phyloP scores from a whole-genome alignment of 2,329 filamentous ascomycete genomes.

The Apiospora sp. region DNA sequence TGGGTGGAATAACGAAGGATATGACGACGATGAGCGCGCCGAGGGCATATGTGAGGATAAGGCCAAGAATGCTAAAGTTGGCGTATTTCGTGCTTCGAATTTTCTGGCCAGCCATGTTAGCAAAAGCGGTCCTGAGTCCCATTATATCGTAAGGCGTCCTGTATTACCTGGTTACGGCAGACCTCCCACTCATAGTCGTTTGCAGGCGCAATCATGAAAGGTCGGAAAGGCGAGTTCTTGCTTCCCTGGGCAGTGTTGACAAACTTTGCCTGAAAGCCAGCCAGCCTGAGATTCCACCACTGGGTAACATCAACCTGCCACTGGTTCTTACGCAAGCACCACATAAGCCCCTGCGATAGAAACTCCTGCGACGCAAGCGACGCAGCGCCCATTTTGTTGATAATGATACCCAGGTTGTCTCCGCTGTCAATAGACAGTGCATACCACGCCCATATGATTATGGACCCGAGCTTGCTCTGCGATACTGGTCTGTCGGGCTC shows the following conservation, averaged over 20 bases:
- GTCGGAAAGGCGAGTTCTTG: neutral
- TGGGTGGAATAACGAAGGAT: neutral
- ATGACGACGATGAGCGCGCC: neutral
- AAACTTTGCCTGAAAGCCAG: neutral
- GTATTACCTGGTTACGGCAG: slow-evolving; percentile 20
- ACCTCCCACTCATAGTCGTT: neutral
- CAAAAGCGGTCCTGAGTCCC: no score
- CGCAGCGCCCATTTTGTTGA: neutral
- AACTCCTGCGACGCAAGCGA: neutral
- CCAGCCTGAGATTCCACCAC: neutral
- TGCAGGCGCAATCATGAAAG: neutral
- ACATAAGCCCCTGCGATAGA: neutral
- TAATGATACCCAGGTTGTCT: neutral
- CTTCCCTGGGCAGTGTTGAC: neutral
- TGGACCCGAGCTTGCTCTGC: neutral
- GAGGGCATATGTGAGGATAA: neutral
- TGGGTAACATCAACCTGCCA: slow-evolving; percentile 6
- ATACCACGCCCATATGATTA: neutral
- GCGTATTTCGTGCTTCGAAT: neutral
- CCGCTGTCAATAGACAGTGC: no score
- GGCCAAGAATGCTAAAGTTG: neutral
- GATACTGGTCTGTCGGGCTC: neutral
- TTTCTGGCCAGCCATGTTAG: neutral
- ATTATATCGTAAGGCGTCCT: no score
- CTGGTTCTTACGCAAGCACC: neutral